A percentile compares a stretch with the other conserved stretches of the same genome.
Conservation (phyloP, 495 filamentous ascomycete genomes). For the Talaromyces proteolyticus region DNA sequence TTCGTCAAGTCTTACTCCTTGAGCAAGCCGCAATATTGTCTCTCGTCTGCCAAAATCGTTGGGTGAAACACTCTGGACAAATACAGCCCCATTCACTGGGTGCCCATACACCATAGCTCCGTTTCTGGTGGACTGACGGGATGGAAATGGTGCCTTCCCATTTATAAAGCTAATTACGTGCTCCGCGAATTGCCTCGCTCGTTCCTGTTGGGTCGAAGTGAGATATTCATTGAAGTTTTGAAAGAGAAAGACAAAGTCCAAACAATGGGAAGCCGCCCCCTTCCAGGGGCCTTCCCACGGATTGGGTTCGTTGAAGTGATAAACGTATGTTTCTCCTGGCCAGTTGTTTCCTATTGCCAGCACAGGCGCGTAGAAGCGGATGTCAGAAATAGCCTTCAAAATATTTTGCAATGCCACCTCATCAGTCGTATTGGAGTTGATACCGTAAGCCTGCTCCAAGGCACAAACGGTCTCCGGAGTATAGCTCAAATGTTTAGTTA, state of each 20-base stretch:
- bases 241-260: constrained; percentile 2
- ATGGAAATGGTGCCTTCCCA: background rate
- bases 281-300: constrained; percentile 1
- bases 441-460: constrained; percentile 14
- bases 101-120: background rate
- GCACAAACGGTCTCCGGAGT: background rate
- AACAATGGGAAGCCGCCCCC: background rate
- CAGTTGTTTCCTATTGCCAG: constrained; percentile 6
- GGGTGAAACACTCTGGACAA: background rate
- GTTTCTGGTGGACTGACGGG: background rate
- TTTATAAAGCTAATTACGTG: background rate
- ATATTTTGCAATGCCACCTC: constrained; percentile 23
- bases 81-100: background rate
- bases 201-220: constrained; percentile 15
- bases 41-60: background rate
- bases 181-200: background rate
- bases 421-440: constrained; percentile 20
- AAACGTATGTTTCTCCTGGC: background rate
- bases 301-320: constrained; percentile 2
- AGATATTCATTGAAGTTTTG: constrained; percentile 36
- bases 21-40: background rate
- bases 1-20: background rate
- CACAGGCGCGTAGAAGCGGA: constrained; percentile 30
- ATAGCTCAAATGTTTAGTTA: background rate
- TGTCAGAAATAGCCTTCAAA: constrained; percentile 32